phyloP scores from a whole-genome alignment of 805 yeast genomes.

The Suhomyces prunicola region DNA sequence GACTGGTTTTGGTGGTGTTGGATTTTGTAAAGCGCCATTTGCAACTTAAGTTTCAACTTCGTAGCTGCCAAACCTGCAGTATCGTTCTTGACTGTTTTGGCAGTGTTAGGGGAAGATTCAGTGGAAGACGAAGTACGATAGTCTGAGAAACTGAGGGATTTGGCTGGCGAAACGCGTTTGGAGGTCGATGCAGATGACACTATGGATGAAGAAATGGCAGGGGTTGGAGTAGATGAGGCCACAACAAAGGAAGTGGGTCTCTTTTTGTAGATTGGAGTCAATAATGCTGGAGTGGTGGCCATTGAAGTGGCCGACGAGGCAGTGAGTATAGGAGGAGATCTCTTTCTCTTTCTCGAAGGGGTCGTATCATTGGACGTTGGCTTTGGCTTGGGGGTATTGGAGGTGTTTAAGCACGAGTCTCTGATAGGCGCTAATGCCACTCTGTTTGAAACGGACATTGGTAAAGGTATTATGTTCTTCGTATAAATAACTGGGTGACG shows the following conservation, averaged over 20 bases:
- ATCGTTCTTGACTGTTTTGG: slow-evolving; percentile 17
- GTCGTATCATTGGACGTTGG: slow-evolving; percentile 7
- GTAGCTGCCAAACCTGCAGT: slow-evolving; percentile 42
- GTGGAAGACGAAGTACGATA: slow-evolving; percentile 16
- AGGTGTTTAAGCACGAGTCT: slow-evolving; percentile 26
- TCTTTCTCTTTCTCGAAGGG: slow-evolving; percentile 8
- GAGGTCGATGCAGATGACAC: neutral
- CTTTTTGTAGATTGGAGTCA: slow-evolving; percentile 5
- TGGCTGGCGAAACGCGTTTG: slow-evolving; percentile 8
- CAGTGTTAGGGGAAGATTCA: neutral
- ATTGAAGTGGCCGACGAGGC: slow-evolving; percentile 1
- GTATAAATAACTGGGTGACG: neutral
- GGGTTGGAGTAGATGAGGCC: slow-evolving; percentile 1
- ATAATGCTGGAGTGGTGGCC: neutral
- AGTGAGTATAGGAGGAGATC: slow-evolving; percentile 3
- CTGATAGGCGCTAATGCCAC: slow-evolving; percentile 38
- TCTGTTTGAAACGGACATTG: slow-evolving; percentile 20
- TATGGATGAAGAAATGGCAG: neutral
- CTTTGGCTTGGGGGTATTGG: slow-evolving; percentile 14
- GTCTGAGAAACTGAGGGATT: slow-evolving; percentile 25
- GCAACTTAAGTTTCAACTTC: slow-evolving; percentile 41
- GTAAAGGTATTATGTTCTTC: neutral
- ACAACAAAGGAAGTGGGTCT: slow-evolving; percentile 1
- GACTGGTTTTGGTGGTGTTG: slow-evolving; percentile 15
- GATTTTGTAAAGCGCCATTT: slow-evolving; percentile 39